Evolutionary conservation across 495 filamentous ascomycete genomes (phyloP), one percentile per base, ranked within the genome.

Genomic region (Terfezia claveryi): DNA sequence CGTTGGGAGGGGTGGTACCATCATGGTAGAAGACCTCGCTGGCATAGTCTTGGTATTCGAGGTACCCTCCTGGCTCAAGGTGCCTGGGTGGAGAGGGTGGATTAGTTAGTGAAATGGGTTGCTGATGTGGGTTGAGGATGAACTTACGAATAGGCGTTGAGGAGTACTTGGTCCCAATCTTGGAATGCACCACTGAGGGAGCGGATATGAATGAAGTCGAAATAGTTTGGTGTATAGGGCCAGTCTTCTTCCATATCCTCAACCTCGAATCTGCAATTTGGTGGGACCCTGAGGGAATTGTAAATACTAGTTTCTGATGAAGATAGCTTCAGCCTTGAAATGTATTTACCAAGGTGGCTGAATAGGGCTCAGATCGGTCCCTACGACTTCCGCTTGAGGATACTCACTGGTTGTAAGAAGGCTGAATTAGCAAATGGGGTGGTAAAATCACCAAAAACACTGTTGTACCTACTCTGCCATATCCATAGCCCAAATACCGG

Each of bases 141-240:
- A 57, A 38, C n/a, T 63, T 37, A 8, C 44, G 49, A 58, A 72
- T 27, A 46, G 14, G 44, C 54, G 53, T 41, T 16, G 49, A n/a
- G 50, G 14, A 51, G 12, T 17, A 51, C 63, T 17, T 55, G 62
- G 10, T 69, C 64, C 79, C 78, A 84, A 58, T 82, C 72, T 2
- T 59, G 63, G 49, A 82, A 71, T 17, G 68, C 68, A 37, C 75
- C 78, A 38, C 72, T 71, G n/a, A 82, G 59, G 38, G 68, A 65
- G 7, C 80, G 73, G 37, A 76, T 69, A 59, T 83, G 79, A 53
- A 83, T 70, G 56, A 74, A 80, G 65, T 83, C 80, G 58, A 83
- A 65, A 37, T 57, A 57, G 49, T 64, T 57, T 23, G 11, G 60
- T 6, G 64, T 56, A 55, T 66, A 77, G 0, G 69, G 71, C 76